Evolutionary conservation across 441 rosid species (phyloP).

Genomic region (Bruguiera hainesii): DNA sequence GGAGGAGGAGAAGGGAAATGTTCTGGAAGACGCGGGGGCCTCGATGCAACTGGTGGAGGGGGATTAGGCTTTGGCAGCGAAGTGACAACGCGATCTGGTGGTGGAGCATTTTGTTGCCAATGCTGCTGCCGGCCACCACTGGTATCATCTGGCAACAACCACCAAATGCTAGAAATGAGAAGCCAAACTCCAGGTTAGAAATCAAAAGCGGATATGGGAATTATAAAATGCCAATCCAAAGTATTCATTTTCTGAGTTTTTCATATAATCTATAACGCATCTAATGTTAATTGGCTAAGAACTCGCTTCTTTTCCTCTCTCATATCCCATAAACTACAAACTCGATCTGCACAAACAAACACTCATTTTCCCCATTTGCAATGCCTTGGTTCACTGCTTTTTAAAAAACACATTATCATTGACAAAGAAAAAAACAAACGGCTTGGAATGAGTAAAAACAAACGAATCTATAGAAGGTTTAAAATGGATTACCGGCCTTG

Average conservation of each 20-base stretch:
- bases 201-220: neutral
- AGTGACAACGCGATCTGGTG: conserved; percentile 38
- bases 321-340: neutral
- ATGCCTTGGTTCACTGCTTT: neutral
- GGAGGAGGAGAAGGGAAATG: conserved; percentile 31
- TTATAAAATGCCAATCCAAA: neutral
- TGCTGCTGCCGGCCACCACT: conserved; percentile 53
- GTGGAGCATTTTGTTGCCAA: conserved; percentile 62
- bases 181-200: neutral
- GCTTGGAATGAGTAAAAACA: neutral
- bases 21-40: conserved; percentile 44
- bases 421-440: neutral
- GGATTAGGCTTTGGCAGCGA: conserved; percentile 42
- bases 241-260: neutral
- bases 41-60: conserved; percentile 45
- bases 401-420: neutral
- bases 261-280: neutral
- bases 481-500: too few relatives aligned
- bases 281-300: neutral
- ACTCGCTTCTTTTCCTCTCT: neutral
- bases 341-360: neutral
- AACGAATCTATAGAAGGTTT: too few relatives aligned
- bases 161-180: conserved; percentile 19
- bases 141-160: conserved; percentile 43
- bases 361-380: conserved; percentile 1